Base-by-base conservation (phyloP, 768 basidiomycete genomes). In the Kwoniella europaea region DNA sequence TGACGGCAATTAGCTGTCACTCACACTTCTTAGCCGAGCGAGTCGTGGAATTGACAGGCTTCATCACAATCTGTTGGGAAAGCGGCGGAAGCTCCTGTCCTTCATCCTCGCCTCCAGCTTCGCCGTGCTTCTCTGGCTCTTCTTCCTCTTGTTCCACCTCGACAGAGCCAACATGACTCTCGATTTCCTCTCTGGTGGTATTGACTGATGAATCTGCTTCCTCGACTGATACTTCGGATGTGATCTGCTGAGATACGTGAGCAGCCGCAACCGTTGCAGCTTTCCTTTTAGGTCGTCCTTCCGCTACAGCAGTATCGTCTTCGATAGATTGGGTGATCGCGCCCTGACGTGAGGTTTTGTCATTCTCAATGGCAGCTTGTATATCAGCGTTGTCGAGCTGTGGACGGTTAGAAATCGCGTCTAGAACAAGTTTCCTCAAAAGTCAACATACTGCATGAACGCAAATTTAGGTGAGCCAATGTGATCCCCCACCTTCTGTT, bases 21-120 rank as follows among this genome's bases (percentile, higher is more conserved):
- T 57, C 16, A 66, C 65, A 66, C 10, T n/a, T 66, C 54, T 57
- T 66, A n/a, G 22, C 56, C 3, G 65, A 66, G 18, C 65, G 54
- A 24, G 54, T 55, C 12, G 53, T 43, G 7, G 65, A 54, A 13
- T 12, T 66, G n/a, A n/a, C 52, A 42, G 29, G 54, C 6, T 42
- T n/a, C 9, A 41, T n/a, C 4, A 53, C 54, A 20, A 66, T 53
- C 41, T 66, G 65, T 24, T 66, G 65, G 12, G 65, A 66, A 12
- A 35, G 5, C 41, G 65, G 65, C 22, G 53, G 54, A 15, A 24
- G 4, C 4, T 57, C 54, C 53, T 43, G 12, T 15, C 29, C 53
- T 44, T 66, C 65, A 10, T 27, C 62, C 13, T 24, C 20, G 27
- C 27, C 27, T 27, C 27, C 27, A 27, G 27, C 27, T 27, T 27